Base-by-base conservation (phyloP, 331 rosid genomes). In the Prunus yedoensis region DNA sequence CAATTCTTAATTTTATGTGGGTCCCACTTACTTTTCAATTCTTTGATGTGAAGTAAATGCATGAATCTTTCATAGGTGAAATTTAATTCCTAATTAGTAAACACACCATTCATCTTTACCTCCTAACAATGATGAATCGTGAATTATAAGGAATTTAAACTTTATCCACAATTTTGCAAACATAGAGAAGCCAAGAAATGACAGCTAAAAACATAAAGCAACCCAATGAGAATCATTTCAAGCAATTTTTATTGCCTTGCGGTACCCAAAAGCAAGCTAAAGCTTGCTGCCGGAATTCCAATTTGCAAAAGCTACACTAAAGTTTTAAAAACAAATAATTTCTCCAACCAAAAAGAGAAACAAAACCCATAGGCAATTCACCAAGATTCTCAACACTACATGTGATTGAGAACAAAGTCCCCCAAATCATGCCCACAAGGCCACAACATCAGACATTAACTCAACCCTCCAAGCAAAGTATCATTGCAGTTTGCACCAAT, bases 331-430 rank as follows among this genome's bases (percentile, higher is more conserved):
- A 30, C 28, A 64, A 80, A 32, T 60, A 81, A 83, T 59, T 38
- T 83, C 50, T 70, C 74, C 72, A 45, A 74, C 53, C n/a, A 76
- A 74, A 86, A 85, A 67, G 83, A 7, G 76, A 66, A 73, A 78
- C 71, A 82, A 88, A 90, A 80, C 88, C 90, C 86, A 66, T 18
- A 28, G 77, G 61, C 87, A 85, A 90, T 84, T 74, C 79, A 81
- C 54, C 87, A 73, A 85, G 66, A 87, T 89, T 83, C 96, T 83
- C 49, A 60, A 49, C 59, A 77, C 38, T 17, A 18, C 83, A 74
- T 74, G 81, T 78, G 81, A 70, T n/a, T 52, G 13, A 63, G 79
- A 73, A 86, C 82, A 89, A 91, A 91, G 90, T 78, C 28, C 60
- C 63, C 47, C 8, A 46, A 82, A 70, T 77, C 83, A 73, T 49